These are phyloP conservation scores for Ceriops decandra DNA, from an alignment of 345 rosid species.

Conservation along the genomic window DNA sequence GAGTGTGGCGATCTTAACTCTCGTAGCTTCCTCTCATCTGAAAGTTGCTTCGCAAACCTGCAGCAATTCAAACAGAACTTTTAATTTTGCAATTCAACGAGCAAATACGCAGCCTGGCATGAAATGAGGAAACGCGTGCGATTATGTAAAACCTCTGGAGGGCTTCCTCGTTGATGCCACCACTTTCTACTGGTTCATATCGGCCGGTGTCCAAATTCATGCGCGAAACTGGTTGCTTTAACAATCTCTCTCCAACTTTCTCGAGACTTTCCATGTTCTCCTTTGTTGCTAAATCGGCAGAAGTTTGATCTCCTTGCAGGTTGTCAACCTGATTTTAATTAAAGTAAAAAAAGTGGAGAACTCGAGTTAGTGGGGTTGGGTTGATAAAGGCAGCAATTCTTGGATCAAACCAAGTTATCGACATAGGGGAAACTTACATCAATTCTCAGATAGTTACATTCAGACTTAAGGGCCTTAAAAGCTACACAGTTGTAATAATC, in stretches of 20 bases:
- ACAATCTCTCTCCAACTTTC: constrained; percentile 39
- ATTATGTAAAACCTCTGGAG: constrained; percentile 38
- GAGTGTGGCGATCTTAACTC: not conserved
- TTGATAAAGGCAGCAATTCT: not conserved
- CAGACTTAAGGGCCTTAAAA: constrained; percentile 51
- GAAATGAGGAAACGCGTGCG: not conserved
- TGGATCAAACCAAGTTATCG: no score
- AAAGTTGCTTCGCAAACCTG: not conserved
- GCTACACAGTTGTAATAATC: constrained; percentile 50
- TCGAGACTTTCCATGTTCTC: constrained; percentile 49
- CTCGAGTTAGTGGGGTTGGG: no score
- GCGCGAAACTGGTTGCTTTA: constrained; percentile 39
- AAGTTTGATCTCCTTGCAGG: constrained; percentile 38
- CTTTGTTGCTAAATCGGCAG: constrained; percentile 45
- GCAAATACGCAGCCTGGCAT: not conserved
- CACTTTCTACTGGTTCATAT: constrained; percentile 44
- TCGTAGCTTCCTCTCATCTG: not conserved
- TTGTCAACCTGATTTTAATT: constrained; percentile 41
- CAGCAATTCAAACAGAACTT: not conserved
- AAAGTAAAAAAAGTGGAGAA: not conserved
- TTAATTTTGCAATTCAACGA: not conserved
- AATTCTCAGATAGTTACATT: constrained; percentile 60
- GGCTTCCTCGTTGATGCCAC: constrained; percentile 49
- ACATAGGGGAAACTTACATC: constrained; percentile 37
- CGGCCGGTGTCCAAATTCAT: constrained; percentile 46